Percentiles rank a stretch among this genome's conserved stretches.
phyloP scores from a whole-genome alignment of 2,329 filamentous ascomycete species.

The Talaromyces marneffei region DNA sequence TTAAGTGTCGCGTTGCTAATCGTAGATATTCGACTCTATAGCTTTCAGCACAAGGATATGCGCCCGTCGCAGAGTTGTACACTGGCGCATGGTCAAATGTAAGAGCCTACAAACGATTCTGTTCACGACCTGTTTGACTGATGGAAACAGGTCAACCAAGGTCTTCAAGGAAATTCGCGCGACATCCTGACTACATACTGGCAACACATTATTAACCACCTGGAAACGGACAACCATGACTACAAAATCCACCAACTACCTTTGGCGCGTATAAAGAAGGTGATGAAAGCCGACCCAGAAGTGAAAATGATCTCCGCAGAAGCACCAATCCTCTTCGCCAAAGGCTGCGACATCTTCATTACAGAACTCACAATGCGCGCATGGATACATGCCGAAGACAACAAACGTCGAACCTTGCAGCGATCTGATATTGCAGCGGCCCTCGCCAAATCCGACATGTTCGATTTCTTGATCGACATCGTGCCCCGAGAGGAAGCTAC shows the following conservation, averaged over 20 bases:
- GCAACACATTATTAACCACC: conserved; percentile 95
- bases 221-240: conserved; percentile 92
- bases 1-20: conserved; percentile 18
- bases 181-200: conserved; percentile 98
- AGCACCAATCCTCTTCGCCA: conserved; percentile 94
- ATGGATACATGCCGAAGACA: conserved; percentile 99
- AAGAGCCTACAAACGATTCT: conserved; percentile 26
- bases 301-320: conserved; percentile 99
- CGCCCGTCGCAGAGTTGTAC: conserved; percentile 83
- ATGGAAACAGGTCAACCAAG: conserved; percentile 76
- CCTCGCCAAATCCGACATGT: conserved; percentile 97
- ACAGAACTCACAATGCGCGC: conserved; percentile 98
- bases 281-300: conserved; percentile 99
- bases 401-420: conserved; percentile 92
- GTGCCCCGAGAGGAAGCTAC: conserved; percentile 92
- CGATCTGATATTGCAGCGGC: conserved; percentile 94
- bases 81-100: conserved; percentile 95
- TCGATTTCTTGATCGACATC: conserved; percentile 98
- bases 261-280: conserved; percentile 97
- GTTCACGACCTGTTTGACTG: conserved; percentile 18
- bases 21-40: conserved; percentile 34
- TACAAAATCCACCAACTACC: conserved; percentile 98
- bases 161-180: conserved; percentile 83
- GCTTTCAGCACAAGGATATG: conserved; percentile 82
- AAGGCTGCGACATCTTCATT: conserved; percentile 98